These are phyloP conservation scores for Apiotrichum sp. DNA, from an alignment of 1,284 basidiomycete genomes.

Conservation along the genomic window DNA sequence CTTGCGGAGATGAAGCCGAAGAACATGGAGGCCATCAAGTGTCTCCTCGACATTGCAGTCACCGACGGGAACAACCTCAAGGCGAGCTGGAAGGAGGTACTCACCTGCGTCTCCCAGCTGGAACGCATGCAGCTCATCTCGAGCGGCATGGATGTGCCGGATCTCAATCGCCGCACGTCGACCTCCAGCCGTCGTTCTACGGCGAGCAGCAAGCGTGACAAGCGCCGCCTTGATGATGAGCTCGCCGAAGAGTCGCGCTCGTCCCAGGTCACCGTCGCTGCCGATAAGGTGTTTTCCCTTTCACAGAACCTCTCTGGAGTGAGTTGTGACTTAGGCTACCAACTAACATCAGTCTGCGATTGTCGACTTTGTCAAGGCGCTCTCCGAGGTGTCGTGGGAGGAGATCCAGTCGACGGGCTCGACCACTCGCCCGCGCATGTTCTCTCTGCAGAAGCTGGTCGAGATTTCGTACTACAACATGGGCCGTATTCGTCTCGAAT, in stretches of 20 bases:
- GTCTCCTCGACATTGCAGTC: conserved; percentile 83
- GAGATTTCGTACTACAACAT: conserved; percentile 99
- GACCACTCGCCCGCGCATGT: conserved; percentile 86
- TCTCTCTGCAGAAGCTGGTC: conserved; percentile 96
- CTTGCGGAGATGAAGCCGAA: conserved; percentile 96
- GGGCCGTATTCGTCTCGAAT: conserved; percentile 95
- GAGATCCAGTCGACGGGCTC: conserved; percentile 96
- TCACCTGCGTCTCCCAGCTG: conserved; percentile 91
- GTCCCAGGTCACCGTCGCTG: conserved; percentile 95
- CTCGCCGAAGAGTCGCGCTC: conserved; percentile 95
- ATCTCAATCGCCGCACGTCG: conserved; percentile 51
- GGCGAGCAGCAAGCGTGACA: conserved; percentile 5
- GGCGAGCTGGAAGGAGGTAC: conserved; percentile 89
- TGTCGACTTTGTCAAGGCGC: conserved; percentile 92
- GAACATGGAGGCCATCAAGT: conserved; percentile 97
- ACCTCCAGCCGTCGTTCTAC: conserved; percentile 9
- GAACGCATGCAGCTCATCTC: conserved; percentile 96
- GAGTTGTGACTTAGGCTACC: conserved; percentile 37
- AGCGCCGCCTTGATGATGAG: conserved; percentile 62
- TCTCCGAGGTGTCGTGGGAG: conserved; percentile 98
- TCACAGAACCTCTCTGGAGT: conserved; percentile 92
- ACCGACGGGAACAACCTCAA: conserved; percentile 90
- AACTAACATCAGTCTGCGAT: conserved; percentile 69
- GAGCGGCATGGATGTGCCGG: conserved; percentile 74
- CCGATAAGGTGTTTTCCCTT: conserved; percentile 97